Conservation (phyloP, 352 stramenopile genomes). For the Phytophthora tentaculata region DNA sequence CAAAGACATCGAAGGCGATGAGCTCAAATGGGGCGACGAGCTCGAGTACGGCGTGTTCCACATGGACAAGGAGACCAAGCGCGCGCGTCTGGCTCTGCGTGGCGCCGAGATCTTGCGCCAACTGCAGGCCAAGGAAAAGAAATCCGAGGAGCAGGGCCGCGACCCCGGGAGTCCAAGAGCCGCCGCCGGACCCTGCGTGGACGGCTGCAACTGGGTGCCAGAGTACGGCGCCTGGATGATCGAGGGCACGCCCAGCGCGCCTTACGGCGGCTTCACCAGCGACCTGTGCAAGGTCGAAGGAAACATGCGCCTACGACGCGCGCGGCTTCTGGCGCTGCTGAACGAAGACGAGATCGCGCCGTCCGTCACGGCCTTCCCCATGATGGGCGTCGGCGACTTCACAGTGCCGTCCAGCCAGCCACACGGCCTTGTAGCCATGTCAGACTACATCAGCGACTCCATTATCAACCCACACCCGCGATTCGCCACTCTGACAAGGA, state of each 20-base stretch:
- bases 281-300: constrained; percentile 96
- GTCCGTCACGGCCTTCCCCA: constrained; percentile 96
- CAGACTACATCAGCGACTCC: constrained; percentile 96
- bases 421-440: constrained; percentile 89
- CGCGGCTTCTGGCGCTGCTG: constrained; percentile 94
- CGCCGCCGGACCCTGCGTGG: constrained; percentile 42
- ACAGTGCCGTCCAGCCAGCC: constrained; percentile 71
- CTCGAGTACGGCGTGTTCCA: constrained; percentile 99
- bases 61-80: constrained; percentile 88
- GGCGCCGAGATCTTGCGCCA: constrained; percentile 95
- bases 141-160: constrained; percentile 41
- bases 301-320: constrained; percentile 97
- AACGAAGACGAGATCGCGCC: constrained; percentile 96
- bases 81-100: constrained; percentile 91
- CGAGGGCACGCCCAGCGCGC: constrained; percentile 94
- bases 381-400: constrained; percentile 96
- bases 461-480: constrained; percentile 99
- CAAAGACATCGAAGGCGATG: constrained; percentile 95
- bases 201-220: constrained; percentile 98
- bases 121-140: constrained; percentile 90
- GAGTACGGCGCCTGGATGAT: constrained; percentile 99
- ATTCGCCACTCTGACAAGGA: constrained; percentile 97
- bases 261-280: constrained; percentile 95
- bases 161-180: constrained; percentile 19
- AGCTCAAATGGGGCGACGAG: constrained; percentile 98